Base-by-base conservation (phyloP, 1,139 yeast genomes). In the Suhomyces anneliseae region DNA sequence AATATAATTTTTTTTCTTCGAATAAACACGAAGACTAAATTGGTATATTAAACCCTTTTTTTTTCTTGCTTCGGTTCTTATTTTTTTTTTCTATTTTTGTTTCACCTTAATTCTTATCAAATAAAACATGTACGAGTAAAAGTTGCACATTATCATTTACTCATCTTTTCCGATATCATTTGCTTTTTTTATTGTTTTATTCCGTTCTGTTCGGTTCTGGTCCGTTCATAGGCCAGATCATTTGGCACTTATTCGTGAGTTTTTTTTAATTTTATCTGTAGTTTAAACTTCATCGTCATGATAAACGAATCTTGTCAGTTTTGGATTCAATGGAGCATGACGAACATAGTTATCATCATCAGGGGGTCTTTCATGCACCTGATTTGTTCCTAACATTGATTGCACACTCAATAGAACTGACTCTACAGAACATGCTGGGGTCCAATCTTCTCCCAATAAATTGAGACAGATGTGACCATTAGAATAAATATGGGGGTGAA, bases 381-480 rank as follows among this genome's bases (percentile, higher is more conserved):
- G 59, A 56, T 86, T 86, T 4, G 79, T 74, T 9, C 72, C 72
- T 39, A 86, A 64, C 84, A 86, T 81, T 40, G 87, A 81, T 56
- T 85, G 92, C 15, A 86, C 62, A 27, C 89, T 82, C 19, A 86
- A 54, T 24, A 82, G 64, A 0, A 83, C 70, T 7, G 82, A 70
- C 40, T 74, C 74, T 4, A 85, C 69, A 1, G 82, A 74, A 51
- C 85, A 85, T 0, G 85, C 84, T 0, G 92, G 92, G 0, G 89
- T 76, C 93, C 93, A 86, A 40, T 79, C 87, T 7, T 78, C 76
- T 1, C 87, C 90, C 29, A 86, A 64, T 7, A 81, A 60, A 58
- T 82, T 81, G 27, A 83, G 68, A 60, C 93, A 86, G 12, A 85
- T 85, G 57, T 85, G 90, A 1, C 92, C 93, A 56, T 85, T 85